Percentiles rank a stretch among this genome's conserved stretches.
These are phyloP conservation scores for Toxicodendron radicans DNA, from an alignment of 345 rosid species.

Conservation along the genomic window DNA sequence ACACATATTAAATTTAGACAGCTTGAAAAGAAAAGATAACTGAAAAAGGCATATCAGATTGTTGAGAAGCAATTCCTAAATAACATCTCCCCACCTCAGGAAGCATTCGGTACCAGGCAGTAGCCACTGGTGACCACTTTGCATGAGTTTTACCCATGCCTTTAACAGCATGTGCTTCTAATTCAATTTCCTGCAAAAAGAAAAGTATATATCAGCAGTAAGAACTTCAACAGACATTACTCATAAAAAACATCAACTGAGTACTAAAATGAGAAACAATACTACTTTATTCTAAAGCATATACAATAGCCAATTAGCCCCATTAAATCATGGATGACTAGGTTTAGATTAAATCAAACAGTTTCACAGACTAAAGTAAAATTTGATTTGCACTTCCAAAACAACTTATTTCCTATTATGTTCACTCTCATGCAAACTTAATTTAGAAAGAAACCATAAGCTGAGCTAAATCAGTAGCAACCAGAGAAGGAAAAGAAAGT, in stretches of 20 bases:
- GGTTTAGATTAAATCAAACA: background rate
- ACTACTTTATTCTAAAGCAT: background rate
- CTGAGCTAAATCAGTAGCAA: slow-evolving; percentile 4
- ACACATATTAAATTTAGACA: slow-evolving; percentile 6
- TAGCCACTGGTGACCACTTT: slow-evolving; percentile 97
- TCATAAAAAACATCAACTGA: background rate
- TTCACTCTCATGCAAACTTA: background rate
- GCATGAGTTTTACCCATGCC: slow-evolving; percentile 94
- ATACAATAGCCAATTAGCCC: background rate
- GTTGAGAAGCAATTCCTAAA: slow-evolving; percentile 2
- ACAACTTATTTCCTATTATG: background rate
- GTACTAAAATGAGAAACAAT: slow-evolving; percentile 8
- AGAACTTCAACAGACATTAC: background rate
- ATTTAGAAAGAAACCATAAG: background rate
- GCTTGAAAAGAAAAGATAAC: background rate
- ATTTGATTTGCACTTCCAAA: background rate
- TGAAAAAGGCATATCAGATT: background rate
- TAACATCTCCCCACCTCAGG: slow-evolving; percentile 62
- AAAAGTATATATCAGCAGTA: background rate
- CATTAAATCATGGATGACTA: background rate
- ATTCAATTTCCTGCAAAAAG: slow-evolving; percentile 74
- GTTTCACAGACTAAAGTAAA: background rate
- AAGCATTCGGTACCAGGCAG: slow-evolving; percentile 96
- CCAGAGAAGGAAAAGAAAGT: slow-evolving; percentile 2
- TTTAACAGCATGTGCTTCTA: slow-evolving; percentile 95